Evolutionary conservation across 257 asterid species (phyloP), one percentile per base, ranked within the genome.

Genomic region (Asclepias syriaca): DNA sequence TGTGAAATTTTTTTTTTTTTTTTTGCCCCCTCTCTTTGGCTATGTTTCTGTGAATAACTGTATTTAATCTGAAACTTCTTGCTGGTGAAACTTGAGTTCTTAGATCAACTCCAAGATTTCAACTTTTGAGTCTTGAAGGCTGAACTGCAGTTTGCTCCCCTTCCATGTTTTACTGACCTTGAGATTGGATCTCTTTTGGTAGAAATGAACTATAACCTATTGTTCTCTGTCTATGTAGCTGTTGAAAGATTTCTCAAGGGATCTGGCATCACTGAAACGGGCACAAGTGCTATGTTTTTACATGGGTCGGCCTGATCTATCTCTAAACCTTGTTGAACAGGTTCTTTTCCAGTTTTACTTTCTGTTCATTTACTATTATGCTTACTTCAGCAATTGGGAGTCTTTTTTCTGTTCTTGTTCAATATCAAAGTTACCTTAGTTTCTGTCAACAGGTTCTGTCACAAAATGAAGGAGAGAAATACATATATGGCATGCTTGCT

Each of bases 401-500:
- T 14, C 4, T 53, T 37, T 50, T 22, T 40, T 11, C 13, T 69
- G 1, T 43, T 16, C 54, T 66, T 22, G 57, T 66, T 72, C 40
- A 58, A 21, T 40, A n/a, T 54, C 57, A 34, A 57, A 55, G 39
- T 24, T 49, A 70, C 46, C 22, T 78, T 59, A 55, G 73, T 66
- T 72, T 21, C 72, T 48, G 70, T 66, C 58, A 27, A 74, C 89
- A 94, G 98, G 96, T 94, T 59, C 84, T 94, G 53, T 86, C 91
- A 53, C 50, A 75, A 46, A 94, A 94, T 79, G 88, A 78, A 68
- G 72, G 63, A 53, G 88, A 84, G 75, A 87, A 85, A 50, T 94
- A 85, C 77, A 83, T 94, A 73, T 85, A 94, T 65, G 96, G 98
- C 69, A 87, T 94, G 97, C 95, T 89, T 70, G 98, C 98, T 22